Base-by-base conservation (phyloP, 345 rosid genomes). In the Brassica rapa region DNA sequence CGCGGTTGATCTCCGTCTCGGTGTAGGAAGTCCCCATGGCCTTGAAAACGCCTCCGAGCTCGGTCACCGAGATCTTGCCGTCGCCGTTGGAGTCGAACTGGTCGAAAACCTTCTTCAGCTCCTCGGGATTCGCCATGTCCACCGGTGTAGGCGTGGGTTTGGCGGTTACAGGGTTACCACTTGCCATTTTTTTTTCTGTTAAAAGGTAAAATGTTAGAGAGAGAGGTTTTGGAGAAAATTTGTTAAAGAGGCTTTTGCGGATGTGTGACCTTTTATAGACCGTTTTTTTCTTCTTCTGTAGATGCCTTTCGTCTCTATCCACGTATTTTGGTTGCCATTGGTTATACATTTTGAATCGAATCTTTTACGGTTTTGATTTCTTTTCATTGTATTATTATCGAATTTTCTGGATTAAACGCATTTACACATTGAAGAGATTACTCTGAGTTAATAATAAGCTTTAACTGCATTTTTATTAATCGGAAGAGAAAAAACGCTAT, bases 31-130 rank as follows among this genome's bases (percentile, higher is more conserved):
- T 82, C 4, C 96, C 96, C 86, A 86, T 79, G 49, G 97, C 76
- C 24, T 86, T 86, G 62, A 94, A 68, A 6, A 94, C 94, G 16
- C 76, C 84, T 32, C 87, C 83, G 66, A 94, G 96, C 68, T 94
- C 98, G 1, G 24, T 2, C 1, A 75, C 74, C 19, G 97, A 94
- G 98, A 94, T 91, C 91, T 84, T 89, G 24, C 98, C 98, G 80
- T 94, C 98, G 72, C 85, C 81, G 84, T 94, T 91, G 73, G 90
- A 21, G 67, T 94, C 98, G 83, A 94, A 94, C 70, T 88, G 93
- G 77, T 90, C 33, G 84, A 94, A 94, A 16, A 94, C 86, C 37
- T 60, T 84, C 81, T 83, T 78, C 14, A 94, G 87, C 76, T 94
- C 89, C 25, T 86, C 86, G 29, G 29, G 62, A 74, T 29, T 78